A percentile compares a stretch with the other conserved stretches of the same genome.
These are phyloP conservation scores for Cruciata laevipes DNA, from an alignment of 257 asterid species.

Conservation along the genomic window DNA sequence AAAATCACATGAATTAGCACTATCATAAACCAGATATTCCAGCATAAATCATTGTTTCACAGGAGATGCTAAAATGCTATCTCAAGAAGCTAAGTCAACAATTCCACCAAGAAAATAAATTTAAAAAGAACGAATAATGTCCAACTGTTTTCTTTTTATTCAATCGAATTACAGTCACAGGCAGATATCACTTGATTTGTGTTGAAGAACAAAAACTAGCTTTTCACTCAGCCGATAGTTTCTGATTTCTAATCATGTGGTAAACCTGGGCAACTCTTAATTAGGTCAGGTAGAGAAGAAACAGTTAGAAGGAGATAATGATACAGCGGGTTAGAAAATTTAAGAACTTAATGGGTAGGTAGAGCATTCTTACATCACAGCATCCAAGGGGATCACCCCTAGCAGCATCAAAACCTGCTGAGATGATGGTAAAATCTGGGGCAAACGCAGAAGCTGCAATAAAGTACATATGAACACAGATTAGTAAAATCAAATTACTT, in stretches of 20 bases:
- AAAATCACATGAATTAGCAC: neutral
- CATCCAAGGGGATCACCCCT: conserved; percentile 98
- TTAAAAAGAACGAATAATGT: neutral
- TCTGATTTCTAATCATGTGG: neutral
- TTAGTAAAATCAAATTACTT: conserved; percentile 25
- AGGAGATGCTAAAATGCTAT: neutral
- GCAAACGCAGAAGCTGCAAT: conserved; percentile 73
- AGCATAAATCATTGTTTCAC: neutral
- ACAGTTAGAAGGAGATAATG: neutral
- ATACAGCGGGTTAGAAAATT: neutral
- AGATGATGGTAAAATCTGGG: conserved; percentile 89
- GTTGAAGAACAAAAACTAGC: neutral
- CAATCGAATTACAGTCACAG: neutral
- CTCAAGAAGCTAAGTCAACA: conserved; percentile 3
- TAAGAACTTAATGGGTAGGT: conserved; percentile 3
- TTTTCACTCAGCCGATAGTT: neutral
- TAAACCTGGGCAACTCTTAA: neutral
- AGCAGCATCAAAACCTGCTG: conserved; percentile 99
- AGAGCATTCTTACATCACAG: conserved; percentile 64
- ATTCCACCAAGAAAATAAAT: neutral
- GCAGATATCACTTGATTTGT: neutral
- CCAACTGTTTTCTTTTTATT: neutral
- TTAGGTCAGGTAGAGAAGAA: neutral
- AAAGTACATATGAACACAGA: conserved; percentile 10
- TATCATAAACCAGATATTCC: neutral